Evolutionary conservation across 495 filamentous ascomycete genomes (phyloP).

Genomic region (Aspergillus leporis): DNA sequence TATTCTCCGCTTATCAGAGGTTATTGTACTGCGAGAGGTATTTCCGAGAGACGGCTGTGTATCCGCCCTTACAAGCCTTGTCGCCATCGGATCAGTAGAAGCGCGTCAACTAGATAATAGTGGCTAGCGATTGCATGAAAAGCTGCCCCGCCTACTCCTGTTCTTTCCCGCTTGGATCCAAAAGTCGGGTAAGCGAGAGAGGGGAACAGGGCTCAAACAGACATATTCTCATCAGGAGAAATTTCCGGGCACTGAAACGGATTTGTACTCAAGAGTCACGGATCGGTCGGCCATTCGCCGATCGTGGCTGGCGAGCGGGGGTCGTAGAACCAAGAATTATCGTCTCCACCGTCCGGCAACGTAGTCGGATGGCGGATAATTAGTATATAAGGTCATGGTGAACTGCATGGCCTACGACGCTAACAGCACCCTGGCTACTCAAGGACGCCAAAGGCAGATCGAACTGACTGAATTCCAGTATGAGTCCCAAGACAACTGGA

Average conservation of each 20-base stretch:
- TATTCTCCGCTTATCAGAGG: neutral
- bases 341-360: no score
- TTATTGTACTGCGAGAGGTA: neutral
- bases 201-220: neutral
- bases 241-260: slow-evolving; percentile 5
- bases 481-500: no score
- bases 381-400: no score
- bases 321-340: neutral
- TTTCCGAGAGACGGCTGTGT: slow-evolving; percentile 6
- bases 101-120: neutral
- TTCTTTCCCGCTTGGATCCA: neutral
- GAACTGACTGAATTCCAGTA: no score
- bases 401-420: no score
- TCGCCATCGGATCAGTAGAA: neutral
- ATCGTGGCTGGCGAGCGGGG: neutral
- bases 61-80: neutral
- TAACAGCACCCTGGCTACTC: no score
- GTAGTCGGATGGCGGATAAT: no score
- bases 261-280: neutral
- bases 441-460: no score
- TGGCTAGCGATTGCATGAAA: neutral
- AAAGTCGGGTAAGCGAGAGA: neutral
- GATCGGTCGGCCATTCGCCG: neutral
- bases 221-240: slow-evolving; percentile 5
- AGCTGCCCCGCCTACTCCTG: neutral